These are phyloP conservation scores for Debaryomyces castellii DNA, from an alignment of 805 yeast genomes.

Conservation along the genomic window DNA sequence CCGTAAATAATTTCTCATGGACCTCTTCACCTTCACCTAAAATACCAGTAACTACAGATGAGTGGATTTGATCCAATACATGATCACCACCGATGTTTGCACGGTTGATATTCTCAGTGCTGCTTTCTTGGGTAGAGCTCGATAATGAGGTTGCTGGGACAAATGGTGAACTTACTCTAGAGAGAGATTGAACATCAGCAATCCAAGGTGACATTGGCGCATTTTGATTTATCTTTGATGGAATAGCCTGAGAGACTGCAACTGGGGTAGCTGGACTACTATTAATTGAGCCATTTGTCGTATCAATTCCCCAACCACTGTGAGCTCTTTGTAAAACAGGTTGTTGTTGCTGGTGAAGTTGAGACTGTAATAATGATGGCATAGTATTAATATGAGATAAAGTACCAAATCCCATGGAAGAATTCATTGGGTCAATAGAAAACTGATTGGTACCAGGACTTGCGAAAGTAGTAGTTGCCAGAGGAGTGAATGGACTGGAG, in stretches of 20 bases:
- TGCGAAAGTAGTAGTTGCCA: slow-evolving; percentile 8
- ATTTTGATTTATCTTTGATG: slow-evolving; percentile 28
- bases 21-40: slow-evolving; percentile 27
- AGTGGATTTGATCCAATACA: slow-evolving; percentile 37
- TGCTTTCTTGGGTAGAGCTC: not conserved
- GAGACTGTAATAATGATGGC: slow-evolving; percentile 38
- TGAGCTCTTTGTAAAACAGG: slow-evolving; percentile 32
- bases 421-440: slow-evolving; percentile 24
- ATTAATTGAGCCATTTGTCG: slow-evolving; percentile 13
- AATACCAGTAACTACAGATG: slow-evolving; percentile 41
- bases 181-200: slow-evolving; percentile 28
- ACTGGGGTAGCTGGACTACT: slow-evolving; percentile 31
- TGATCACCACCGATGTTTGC: slow-evolving; percentile 20
- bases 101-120: not conserved
- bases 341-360: slow-evolving; percentile 28
- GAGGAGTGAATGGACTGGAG: slow-evolving; percentile 11
- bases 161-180: slow-evolving; percentile 43
- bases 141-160: slow-evolving; percentile 19
- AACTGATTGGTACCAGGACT: slow-evolving; percentile 18
- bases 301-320: slow-evolving; percentile 42
- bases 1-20: not conserved
- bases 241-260: slow-evolving; percentile 19
- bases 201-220: slow-evolving; percentile 45
- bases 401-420: slow-evolving; percentile 12
- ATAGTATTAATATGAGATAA: slow-evolving; percentile 15